A percentile compares a stretch with the other conserved stretches of the same genome.
Evolutionary conservation across 176 grass and related monocot species (phyloP).

Genomic region (Carex kokanica): DNA sequence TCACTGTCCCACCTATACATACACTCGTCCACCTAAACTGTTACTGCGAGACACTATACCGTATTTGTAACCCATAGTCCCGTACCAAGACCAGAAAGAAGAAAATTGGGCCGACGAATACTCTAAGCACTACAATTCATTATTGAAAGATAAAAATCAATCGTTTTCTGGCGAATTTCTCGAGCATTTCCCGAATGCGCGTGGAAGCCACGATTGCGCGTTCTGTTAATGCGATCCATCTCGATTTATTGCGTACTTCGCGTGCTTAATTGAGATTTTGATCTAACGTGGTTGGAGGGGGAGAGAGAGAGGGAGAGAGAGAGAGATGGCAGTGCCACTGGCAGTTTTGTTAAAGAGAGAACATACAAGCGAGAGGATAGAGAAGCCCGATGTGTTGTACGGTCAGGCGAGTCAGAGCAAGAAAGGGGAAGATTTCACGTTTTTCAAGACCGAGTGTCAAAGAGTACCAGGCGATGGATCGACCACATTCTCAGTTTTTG

Average conservation of each 20-base stretch:
- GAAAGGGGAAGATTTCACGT: slow-evolving; percentile 94
- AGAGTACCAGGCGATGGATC: slow-evolving; percentile 64
- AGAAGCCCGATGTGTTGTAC: slow-evolving; percentile 71
- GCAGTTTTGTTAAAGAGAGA: slow-evolving; percentile 85
- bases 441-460: slow-evolving; percentile 51
- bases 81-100: neutral
- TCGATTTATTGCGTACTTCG: neutral
- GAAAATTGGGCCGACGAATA: slow-evolving; percentile 1
- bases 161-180: slow-evolving; percentile 4
- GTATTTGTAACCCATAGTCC: neutral
- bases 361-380: slow-evolving; percentile 79
- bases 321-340: slow-evolving; percentile 50
- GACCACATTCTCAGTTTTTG: slow-evolving; percentile 93
- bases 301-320: neutral
- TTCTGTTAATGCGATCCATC: slow-evolving; percentile 8
- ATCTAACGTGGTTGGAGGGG: slow-evolving; percentile 12
- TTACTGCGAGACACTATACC: slow-evolving; percentile 10
- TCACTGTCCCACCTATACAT: too few species aligned
- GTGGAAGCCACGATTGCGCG: slow-evolving; percentile 15
- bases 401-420: slow-evolving; percentile 69
- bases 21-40: neutral
- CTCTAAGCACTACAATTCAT: neutral
- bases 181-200: slow-evolving; percentile 11
- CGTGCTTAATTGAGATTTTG: neutral
- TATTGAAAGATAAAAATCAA: neutral